Evolutionary conservation across 805 yeast species (phyloP).

Genomic region (Candida coquimbonensis): DNA sequence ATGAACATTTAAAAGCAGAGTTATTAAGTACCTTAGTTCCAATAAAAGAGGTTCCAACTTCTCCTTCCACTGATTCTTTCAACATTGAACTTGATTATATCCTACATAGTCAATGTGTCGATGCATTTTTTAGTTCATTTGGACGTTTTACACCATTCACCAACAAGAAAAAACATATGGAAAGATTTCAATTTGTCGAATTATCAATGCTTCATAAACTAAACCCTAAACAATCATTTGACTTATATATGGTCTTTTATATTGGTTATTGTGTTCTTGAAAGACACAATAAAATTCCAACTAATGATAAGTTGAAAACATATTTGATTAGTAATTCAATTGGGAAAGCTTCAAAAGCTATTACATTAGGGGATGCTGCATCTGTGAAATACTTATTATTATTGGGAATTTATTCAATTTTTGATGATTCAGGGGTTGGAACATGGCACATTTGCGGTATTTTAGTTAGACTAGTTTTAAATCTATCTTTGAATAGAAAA

Average conservation of each 20-base stretch:
- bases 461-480: constrained; percentile 36
- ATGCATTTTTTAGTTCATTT: constrained; percentile 6
- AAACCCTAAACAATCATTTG: constrained; percentile 31
- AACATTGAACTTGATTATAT: constrained; percentile 1
- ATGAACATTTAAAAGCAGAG: not conserved
- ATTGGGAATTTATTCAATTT: constrained; percentile 43
- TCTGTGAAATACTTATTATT: constrained; percentile 36
- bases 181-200: constrained; percentile 33
- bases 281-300: constrained; percentile 30
- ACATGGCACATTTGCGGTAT: constrained; percentile 49
- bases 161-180: constrained; percentile 13
- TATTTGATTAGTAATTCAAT: constrained; percentile 36
- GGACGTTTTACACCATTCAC: constrained; percentile 8
- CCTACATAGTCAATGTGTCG: constrained; percentile 4
- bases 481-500: constrained; percentile 40
- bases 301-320: constrained; percentile 32
- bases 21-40: not conserved
- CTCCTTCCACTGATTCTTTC: no score
- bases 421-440: constrained; percentile 41
- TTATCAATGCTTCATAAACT: constrained; percentile 13
- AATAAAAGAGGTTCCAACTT: no score
- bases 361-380: constrained; percentile 32
- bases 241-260: constrained; percentile 46
- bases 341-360: constrained; percentile 30
- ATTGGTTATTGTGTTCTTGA: constrained; percentile 47